Conservation (phyloP, 2,329 filamentous ascomycete genomes). For the Xylariaceae sp. region DNA sequence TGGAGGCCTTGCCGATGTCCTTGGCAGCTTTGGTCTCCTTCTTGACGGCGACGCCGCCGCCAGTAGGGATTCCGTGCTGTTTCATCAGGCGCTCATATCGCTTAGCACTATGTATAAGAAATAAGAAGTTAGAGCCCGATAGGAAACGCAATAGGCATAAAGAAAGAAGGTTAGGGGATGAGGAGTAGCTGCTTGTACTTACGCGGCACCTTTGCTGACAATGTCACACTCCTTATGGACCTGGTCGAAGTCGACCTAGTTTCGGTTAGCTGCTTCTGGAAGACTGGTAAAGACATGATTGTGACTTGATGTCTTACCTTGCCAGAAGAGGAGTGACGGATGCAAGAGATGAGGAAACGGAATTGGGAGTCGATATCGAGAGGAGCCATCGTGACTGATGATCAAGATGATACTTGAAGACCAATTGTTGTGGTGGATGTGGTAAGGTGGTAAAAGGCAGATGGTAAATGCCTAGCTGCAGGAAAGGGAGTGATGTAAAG, state of each 20-base stretch:
- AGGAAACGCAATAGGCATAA: neutral
- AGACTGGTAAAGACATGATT: neutral
- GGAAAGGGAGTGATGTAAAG: too few species aligned
- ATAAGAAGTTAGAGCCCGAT: conserved; percentile 1
- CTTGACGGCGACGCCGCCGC: conserved; percentile 21
- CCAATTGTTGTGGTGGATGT: too few species aligned
- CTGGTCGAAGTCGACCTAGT: conserved; percentile 58
- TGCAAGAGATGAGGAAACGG: conserved; percentile 63
- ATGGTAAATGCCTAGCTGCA: too few species aligned
- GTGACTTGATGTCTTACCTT: conserved; percentile 41
- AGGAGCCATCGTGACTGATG: conserved; percentile 8
- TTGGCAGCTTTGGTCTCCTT: conserved; percentile 15
- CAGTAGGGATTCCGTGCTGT: conserved; percentile 42
- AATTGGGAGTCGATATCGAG: conserved; percentile 53
- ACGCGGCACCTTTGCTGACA: conserved; percentile 65
- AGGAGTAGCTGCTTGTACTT: conserved; percentile 33
- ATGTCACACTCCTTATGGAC: conserved; percentile 63
- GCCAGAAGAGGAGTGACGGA: conserved; percentile 55
- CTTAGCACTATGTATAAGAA: conserved; percentile 49
- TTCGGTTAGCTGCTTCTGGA: conserved; percentile 12
- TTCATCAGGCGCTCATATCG: conserved; percentile 65
- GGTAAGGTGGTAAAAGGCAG: too few species aligned
- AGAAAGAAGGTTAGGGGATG: neutral
- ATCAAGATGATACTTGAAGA: too few species aligned
- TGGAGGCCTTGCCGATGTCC: too few species aligned